A percentile compares a stretch with the other conserved stretches of the same genome.
Conservation (phyloP, 2,329 filamentous ascomycete genomes). For the Cryphonectria radicalis region DNA sequence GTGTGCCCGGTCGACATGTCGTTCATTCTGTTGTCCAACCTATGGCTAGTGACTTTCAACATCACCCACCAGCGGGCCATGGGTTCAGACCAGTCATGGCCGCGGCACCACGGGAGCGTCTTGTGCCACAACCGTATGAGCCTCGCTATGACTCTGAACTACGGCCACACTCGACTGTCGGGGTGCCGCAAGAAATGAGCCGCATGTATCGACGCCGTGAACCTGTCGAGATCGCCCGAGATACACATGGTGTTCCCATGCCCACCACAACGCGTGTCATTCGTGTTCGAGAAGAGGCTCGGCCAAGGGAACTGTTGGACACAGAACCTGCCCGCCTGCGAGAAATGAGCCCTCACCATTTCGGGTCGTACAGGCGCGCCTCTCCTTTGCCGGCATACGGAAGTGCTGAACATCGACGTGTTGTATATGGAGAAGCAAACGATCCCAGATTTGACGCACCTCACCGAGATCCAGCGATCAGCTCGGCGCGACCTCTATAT, state of each 20-base stretch:
- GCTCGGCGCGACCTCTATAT: slow-evolving; percentile 17
- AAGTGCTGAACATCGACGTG: slow-evolving; percentile 14
- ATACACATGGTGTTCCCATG: slow-evolving; percentile 7
- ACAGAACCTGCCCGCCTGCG: slow-evolving; percentile 17
- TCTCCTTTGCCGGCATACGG: slow-evolving; percentile 7
- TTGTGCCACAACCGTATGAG: slow-evolving; percentile 11
- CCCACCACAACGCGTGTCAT: slow-evolving; percentile 21
- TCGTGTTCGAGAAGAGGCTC: slow-evolving; percentile 22
- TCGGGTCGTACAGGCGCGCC: slow-evolving; percentile 6
- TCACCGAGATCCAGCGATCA: slow-evolving; percentile 3
- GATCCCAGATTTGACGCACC: slow-evolving; percentile 14
- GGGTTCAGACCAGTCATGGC: slow-evolving; percentile 10
- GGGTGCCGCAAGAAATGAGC: slow-evolving; percentile 15
- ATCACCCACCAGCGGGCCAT: slow-evolving; percentile 9
- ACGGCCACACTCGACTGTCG: slow-evolving; percentile 8
- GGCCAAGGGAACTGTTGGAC: slow-evolving; percentile 1
- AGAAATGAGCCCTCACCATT: slow-evolving; percentile 21
- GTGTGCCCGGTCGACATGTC: not conserved
- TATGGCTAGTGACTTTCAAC: slow-evolving; percentile 10
- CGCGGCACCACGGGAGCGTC: slow-evolving; percentile 4
- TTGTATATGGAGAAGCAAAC: slow-evolving; percentile 23
- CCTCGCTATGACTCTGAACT: slow-evolving; percentile 12
- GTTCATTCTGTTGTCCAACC: slow-evolving; percentile 4
- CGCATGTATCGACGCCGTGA: slow-evolving; percentile 27
- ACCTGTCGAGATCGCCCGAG: slow-evolving; percentile 13